Evolutionary conservation across 208 protist species (phyloP).

Genomic region (Acanthamoeba sp.): DNA sequence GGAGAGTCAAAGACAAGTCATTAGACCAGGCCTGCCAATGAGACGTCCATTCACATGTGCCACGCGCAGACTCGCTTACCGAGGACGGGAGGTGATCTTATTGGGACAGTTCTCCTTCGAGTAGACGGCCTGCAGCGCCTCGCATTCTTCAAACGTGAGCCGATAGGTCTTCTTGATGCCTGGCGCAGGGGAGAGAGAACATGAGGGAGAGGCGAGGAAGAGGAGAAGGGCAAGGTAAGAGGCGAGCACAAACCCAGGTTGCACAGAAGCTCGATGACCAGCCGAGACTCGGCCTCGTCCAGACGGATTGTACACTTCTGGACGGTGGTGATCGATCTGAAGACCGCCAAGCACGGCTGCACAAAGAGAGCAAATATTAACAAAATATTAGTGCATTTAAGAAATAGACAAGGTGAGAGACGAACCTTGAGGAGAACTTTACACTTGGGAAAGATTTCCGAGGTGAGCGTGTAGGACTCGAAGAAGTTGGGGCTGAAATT

Average conservation of each 20-base stretch:
- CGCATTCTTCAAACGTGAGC: constrained; percentile 48
- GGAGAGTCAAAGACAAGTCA: not conserved
- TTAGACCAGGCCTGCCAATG: not conserved
- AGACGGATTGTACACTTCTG: constrained; percentile 30
- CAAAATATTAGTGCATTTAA: not conserved
- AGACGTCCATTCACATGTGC: not conserved
- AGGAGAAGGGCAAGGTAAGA: not conserved
- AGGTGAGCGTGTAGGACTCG: constrained; percentile 36
- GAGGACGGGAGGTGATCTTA: constrained; percentile 1
- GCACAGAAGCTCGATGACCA: constrained; percentile 33
- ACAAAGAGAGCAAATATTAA: not conserved
- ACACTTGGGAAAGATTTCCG: not conserved
- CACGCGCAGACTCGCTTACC: not conserved
- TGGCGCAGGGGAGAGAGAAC: not conserved
- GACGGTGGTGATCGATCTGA: not conserved
- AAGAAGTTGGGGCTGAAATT: constrained; percentile 50
- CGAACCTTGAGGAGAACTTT: constrained; percentile 59
- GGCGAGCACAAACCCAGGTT: not conserved
- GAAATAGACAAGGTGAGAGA: not conserved
- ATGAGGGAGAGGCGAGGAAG: not conserved
- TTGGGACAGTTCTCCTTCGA: constrained; percentile 70
- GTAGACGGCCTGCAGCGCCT: constrained; percentile 41
- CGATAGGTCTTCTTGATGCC: constrained; percentile 61
- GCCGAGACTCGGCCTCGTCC: constrained; percentile 19
- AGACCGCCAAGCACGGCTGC: constrained; percentile 54